phyloP scores from a whole-genome alignment of 306 rosid genomes.

The Prunus campanulata region DNA sequence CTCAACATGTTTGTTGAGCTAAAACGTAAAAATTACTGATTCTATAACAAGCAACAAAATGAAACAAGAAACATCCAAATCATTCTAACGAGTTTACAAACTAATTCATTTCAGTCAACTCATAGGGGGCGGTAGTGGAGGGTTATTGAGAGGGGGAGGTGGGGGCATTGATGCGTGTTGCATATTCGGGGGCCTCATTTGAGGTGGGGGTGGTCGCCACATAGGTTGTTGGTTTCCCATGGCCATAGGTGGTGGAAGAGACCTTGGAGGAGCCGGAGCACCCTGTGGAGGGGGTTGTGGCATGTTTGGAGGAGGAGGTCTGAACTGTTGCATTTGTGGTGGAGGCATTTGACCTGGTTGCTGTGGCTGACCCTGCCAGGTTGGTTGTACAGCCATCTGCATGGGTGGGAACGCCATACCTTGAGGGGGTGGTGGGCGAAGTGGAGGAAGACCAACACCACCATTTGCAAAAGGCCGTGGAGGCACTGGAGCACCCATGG shows the following conservation, averaged over 20 bases:
- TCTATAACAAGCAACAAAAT: conserved; percentile 18
- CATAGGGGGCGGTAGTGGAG: conserved; percentile 37
- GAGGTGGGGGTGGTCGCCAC: conserved; percentile 85
- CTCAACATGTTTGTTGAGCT: not conserved
- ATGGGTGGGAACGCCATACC: conserved; percentile 63
- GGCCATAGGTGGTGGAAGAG: conserved; percentile 81
- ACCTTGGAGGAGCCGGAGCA: conserved; percentile 54
- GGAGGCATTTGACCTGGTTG: conserved; percentile 85
- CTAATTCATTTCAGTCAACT: conserved; percentile 26
- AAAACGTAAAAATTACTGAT: conserved; percentile 24
- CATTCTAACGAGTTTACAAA: not conserved
- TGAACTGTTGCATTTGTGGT: conserved; percentile 76
- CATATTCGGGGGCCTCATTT: conserved; percentile 55
- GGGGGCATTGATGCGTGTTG: conserved; percentile 65
- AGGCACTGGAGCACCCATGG: conserved; percentile 50
- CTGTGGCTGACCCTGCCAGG: conserved; percentile 77
- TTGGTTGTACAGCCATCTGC: conserved; percentile 56
- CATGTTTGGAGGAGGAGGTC: conserved; percentile 78
- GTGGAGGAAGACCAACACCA: conserved; percentile 46
- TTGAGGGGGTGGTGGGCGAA: conserved; percentile 88
- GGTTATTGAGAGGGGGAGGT: conserved; percentile 51
- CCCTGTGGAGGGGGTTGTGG: conserved; percentile 76
- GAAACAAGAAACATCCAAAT: conserved; percentile 18
- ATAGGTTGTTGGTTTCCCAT: conserved; percentile 74
- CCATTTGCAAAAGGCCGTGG: conserved; percentile 91